phyloP scores from a whole-genome alignment of 148 eudicot species.

The Rhododendron ovatum region DNA sequence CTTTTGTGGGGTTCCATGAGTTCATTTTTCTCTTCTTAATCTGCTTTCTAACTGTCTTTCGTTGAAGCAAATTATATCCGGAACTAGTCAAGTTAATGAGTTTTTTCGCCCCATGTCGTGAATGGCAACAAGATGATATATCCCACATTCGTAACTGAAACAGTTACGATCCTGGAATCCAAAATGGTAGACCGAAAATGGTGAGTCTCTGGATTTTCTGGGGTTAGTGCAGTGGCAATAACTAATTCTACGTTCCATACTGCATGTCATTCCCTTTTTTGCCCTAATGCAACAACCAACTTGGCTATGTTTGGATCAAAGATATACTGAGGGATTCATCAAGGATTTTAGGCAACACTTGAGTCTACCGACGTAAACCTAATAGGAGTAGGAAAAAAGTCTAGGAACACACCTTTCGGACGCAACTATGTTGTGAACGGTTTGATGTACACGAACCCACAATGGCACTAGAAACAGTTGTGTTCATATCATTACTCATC shows the following conservation, averaged over 20 bases:
- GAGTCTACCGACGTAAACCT: not conserved
- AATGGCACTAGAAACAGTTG: too few species aligned
- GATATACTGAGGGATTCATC: not conserved
- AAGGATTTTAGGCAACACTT: not conserved
- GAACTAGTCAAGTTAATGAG: not conserved
- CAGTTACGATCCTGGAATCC: not conserved
- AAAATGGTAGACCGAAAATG: not conserved
- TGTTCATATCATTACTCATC: not conserved
- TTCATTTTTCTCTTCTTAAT: not conserved
- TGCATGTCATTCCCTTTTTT: not conserved
- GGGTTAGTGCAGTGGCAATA: not conserved
- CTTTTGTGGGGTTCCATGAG: not conserved
- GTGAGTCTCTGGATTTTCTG: not conserved
- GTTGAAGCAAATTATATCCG: not conserved
- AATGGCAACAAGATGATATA: not conserved
- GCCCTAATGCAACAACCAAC: not conserved
- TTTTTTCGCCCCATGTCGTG: not conserved
- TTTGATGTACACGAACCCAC: not conserved
- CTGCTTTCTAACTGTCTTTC: not conserved
- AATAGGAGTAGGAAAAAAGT: not conserved
- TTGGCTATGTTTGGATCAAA: not conserved
- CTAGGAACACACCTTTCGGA: not conserved
- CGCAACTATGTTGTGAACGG: not conserved
- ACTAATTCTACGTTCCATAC: not conserved
- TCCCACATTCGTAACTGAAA: not conserved